phyloP scores from a whole-genome alignment of 768 basidiomycete genomes.

The Tulasnella sp. region DNA sequence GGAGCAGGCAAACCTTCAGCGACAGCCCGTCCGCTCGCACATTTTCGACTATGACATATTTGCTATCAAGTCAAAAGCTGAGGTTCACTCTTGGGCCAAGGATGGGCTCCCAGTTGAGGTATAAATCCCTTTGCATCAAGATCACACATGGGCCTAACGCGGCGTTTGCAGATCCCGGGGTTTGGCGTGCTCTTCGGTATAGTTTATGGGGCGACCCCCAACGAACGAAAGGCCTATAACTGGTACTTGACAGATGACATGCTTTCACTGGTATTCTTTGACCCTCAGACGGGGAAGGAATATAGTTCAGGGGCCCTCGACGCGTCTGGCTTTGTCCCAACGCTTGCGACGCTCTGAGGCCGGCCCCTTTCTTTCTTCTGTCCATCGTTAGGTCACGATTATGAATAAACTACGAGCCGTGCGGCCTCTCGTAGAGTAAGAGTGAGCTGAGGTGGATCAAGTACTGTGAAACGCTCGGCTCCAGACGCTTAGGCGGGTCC shows the following conservation, averaged over 20 bases:
- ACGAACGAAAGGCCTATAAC: neutral
- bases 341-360: neutral
- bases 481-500: too few species aligned
- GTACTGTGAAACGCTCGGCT: too few species aligned
- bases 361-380: too few species aligned
- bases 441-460: too few species aligned
- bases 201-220: neutral
- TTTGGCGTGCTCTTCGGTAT: neutral
- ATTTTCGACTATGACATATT: neutral
- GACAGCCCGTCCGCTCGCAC: neutral
- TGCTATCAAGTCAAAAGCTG: constrained; percentile 3
- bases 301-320: neutral
- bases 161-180: too few species aligned
- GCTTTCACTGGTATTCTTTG: neutral
- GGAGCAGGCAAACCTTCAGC: neutral
- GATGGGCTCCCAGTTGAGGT: neutral
- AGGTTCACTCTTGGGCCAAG: neutral
- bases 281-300: neutral
- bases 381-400: too few species aligned
- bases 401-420: too few species aligned
- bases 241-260: neutral
- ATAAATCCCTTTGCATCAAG: too few species aligned
- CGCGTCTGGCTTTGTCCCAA: neutral
- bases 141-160: too few species aligned
- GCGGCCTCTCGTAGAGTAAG: too few species aligned